phyloP scores from a whole-genome alignment of 1,284 basidiomycete species.

The Cryptococcus sp. region DNA sequence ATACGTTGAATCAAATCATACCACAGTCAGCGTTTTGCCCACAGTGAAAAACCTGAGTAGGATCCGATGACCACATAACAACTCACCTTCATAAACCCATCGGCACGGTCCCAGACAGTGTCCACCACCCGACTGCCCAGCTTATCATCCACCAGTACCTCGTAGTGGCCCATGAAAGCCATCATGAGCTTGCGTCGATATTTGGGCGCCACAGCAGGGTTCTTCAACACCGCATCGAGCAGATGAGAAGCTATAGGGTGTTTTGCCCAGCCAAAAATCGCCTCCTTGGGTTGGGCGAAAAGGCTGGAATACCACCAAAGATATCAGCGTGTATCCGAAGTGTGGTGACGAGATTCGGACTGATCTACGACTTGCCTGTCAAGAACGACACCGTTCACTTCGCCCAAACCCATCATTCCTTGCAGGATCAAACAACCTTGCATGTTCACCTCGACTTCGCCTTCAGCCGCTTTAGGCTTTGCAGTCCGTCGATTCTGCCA shows the following conservation, averaged over 20 bases:
- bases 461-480: slow-evolving; percentile 34
- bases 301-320: slow-evolving; percentile 57
- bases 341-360: background rate
- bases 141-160: slow-evolving; percentile 75
- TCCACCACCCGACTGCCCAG: slow-evolving; percentile 86
- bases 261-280: slow-evolving; percentile 67
- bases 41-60: no score
- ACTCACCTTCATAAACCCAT: slow-evolving; percentile 82
- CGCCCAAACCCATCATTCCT: slow-evolving; percentile 69
- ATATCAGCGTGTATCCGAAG: background rate
- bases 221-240: slow-evolving; percentile 74
- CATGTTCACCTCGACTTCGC: slow-evolving; percentile 64
- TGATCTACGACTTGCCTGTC: slow-evolving; percentile 60
- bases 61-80: no score
- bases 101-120: slow-evolving; percentile 79
- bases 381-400: slow-evolving; percentile 66
- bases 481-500: slow-evolving; percentile 48
- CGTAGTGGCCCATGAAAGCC: slow-evolving; percentile 73
- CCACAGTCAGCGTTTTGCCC: background rate
- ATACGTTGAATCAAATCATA: background rate
- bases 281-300: slow-evolving; percentile 61
- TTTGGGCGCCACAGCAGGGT: slow-evolving; percentile 65
- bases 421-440: slow-evolving; percentile 85
- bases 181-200: slow-evolving; percentile 70
- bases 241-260: slow-evolving; percentile 76